Conservation (phyloP, 2,329 filamentous ascomycete genomes). For the Aspergillus versicolor region DNA sequence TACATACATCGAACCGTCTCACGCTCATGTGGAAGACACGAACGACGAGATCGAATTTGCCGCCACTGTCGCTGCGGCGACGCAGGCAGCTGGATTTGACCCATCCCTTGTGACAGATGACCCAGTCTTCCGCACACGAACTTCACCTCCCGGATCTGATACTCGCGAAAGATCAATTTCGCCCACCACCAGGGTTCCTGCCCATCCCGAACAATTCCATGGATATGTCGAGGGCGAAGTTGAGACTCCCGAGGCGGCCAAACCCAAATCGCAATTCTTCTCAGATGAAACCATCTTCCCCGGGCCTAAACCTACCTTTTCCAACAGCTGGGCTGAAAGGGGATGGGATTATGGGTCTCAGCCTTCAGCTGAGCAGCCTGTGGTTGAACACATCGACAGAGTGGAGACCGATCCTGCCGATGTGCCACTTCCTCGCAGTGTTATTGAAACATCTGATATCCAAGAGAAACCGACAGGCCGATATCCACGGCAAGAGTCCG, state of each 20-base stretch:
- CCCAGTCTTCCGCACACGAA: constrained; percentile 61
- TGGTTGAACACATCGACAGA: not conserved
- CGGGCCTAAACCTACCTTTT: constrained; percentile 20
- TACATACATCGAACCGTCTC: constrained; percentile 11
- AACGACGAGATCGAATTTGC: constrained; percentile 68
- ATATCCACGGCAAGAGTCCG: constrained; percentile 3
- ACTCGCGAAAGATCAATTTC: constrained; percentile 53
- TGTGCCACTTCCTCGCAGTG: not conserved
- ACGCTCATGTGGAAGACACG: constrained; percentile 11
- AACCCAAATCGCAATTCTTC: constrained; percentile 10
- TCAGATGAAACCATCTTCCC: constrained; percentile 20
- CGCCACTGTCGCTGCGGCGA: constrained; percentile 66
- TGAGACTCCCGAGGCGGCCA: constrained; percentile 37
- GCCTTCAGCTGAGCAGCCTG: not conserved
- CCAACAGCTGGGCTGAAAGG: not conserved
- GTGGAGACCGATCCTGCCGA: not conserved
- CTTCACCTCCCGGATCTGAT: constrained; percentile 63
- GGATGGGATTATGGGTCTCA: constrained; percentile 16
- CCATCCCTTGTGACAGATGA: constrained; percentile 69
- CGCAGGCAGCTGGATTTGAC: constrained; percentile 69
- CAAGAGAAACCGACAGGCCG: constrained; percentile 21
- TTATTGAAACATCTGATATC: not conserved
- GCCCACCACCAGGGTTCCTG: constrained; percentile 52
- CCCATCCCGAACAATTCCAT: constrained; percentile 40
- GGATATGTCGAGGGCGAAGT: constrained; percentile 53